Evolutionary conservation across 495 filamentous ascomycete species (phyloP), one percentile per base, ranked within the genome.

Genomic region (Hyaloscypha finlandica): DNA sequence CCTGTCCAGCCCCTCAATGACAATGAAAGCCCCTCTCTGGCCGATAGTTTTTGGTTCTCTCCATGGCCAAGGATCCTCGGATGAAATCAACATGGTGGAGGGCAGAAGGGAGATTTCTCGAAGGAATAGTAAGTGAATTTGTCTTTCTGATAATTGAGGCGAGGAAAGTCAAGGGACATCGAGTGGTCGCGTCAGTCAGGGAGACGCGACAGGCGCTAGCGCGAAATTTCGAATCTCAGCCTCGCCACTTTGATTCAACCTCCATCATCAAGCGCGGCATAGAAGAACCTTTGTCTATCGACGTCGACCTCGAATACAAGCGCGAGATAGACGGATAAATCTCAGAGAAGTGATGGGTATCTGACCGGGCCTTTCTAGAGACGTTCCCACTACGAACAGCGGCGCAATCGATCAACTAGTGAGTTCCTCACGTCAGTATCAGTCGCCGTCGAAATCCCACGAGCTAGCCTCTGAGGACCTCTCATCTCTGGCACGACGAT

Each of bases 1-100:
- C 65, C 92, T 90, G 74, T 99, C 95, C 62, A 99, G 86, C 31
- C 95, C 95, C 79, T 99, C 95, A 64, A 99, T 88, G 20, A 95
- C 90, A 57, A 98, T 88, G 51, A 99, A 86, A 37, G 90, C 84
- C 58, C 92, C 92, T 70, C 92, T 85, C 70, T 73, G 73, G 12
- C 74, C 70, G 58, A 71, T 35, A 9, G 19, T 65, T 25, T 61
- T 29, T 16, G 65, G 68, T 42, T 69, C 60, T 48, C 45, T 66
- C 68, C 64, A 68, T 12, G 68, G 60, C 32, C 56, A 73, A 11
- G 35, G 67, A 29, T 63, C 51, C 31, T 66, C 68, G 20, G 16
- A 45, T 22, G 53, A 25, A 29, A 37, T 51, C 11, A 63, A 52
- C 70, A 72, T 72, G 20, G 22, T 3, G 37, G n/a, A 48, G n/a